These are phyloP conservation scores for Flaveria floridana DNA, from an alignment of 140 eudicot genomes.

Conservation along the genomic window DNA sequence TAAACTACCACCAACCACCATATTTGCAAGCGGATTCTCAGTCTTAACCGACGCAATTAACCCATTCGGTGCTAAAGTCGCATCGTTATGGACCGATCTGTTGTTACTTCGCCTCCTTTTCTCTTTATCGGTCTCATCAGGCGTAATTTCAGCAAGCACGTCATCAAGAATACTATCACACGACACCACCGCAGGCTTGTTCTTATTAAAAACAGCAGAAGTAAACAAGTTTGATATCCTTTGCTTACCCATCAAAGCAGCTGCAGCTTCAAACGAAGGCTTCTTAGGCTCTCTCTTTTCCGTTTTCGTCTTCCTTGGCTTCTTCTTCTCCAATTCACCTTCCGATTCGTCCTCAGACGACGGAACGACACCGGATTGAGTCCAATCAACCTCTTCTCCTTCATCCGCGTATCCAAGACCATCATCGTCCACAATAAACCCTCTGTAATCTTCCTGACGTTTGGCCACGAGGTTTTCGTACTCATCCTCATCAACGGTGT, in stretches of 20 bases:
- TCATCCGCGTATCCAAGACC: constrained; percentile 77
- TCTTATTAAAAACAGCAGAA: constrained; percentile 64
- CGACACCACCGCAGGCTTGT: constrained; percentile 33
- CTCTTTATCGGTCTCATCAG: constrained; percentile 80
- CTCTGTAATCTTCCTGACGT: constrained; percentile 64
- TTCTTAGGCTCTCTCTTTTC: constrained; percentile 54
- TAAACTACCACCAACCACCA: constrained; percentile 25
- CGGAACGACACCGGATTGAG: constrained; percentile 49
- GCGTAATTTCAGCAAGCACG: constrained; percentile 82
- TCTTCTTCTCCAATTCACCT: constrained; percentile 41
- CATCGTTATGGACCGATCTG: constrained; percentile 8
- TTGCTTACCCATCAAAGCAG: constrained; percentile 91
- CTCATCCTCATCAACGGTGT: constrained; percentile 79
- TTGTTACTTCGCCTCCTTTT: constrained; percentile 54
- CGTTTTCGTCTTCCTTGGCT: constrained; percentile 50
- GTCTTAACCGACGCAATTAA: constrained; percentile 27
- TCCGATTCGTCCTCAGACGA: constrained; percentile 80
- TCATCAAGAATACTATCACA: constrained; percentile 84
- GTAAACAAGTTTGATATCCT: constrained; percentile 76
- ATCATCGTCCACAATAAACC: constrained; percentile 78
- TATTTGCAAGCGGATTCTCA: constrained; percentile 28
- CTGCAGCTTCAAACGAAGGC: constrained; percentile 76
- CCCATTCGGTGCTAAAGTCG: neutral
- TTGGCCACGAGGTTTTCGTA: constrained; percentile 71
- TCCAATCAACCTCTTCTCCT: constrained; percentile 96